Percentiles rank a stretch among this genome's conserved stretches.
Conservation (phyloP, 441 rosid genomes). For the Corymbia citriodora region DNA sequence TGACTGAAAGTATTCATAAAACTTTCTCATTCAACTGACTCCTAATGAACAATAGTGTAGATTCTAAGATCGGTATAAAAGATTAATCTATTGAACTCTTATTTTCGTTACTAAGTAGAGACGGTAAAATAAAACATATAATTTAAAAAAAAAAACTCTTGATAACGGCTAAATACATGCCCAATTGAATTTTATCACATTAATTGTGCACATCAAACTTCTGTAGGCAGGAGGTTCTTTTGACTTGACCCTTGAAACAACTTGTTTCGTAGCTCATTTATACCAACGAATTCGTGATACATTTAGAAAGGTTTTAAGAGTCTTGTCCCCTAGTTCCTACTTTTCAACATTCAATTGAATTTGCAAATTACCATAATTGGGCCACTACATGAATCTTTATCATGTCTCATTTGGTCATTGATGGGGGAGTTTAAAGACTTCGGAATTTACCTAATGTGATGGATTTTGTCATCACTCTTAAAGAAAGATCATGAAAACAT, state of each 20-base stretch:
- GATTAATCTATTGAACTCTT: not conserved
- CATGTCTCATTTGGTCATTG: not conserved
- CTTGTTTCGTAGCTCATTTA: not conserved
- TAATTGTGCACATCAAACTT: not conserved
- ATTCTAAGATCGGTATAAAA: not conserved
- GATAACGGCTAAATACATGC: not conserved
- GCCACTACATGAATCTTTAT: not conserved
- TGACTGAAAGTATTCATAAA: fast-evolving
- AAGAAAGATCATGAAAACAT: not conserved
- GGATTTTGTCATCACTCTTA: not conserved
- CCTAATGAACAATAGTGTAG: not conserved
- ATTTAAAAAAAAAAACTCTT: not conserved
- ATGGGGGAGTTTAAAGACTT: not conserved
- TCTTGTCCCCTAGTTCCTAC: not conserved
- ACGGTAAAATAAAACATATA: not conserved
- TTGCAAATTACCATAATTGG: not conserved
- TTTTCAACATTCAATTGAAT: not conserved
- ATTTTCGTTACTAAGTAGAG: not conserved
- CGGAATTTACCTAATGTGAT: not conserved
- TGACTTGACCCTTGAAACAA: not conserved
- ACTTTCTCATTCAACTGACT: not conserved
- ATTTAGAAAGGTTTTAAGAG: not conserved
- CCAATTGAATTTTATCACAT: not conserved
- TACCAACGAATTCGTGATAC: not conserved
- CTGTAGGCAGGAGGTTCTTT: not conserved